phyloP scores from a whole-genome alignment of 1,284 basidiomycete species.

The Hypsizygus ulmarius region DNA sequence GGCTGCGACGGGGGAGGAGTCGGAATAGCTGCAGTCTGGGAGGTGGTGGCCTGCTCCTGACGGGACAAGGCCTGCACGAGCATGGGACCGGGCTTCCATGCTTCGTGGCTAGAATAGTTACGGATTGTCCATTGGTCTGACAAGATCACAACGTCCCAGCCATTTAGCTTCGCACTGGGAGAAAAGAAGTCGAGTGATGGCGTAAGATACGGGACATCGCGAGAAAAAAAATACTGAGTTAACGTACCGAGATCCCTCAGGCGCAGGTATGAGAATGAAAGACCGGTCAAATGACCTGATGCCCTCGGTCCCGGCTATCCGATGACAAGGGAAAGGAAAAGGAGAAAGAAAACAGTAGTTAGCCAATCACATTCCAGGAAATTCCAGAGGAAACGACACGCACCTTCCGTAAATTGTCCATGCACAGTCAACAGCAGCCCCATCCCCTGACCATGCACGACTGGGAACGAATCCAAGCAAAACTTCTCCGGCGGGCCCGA shows the following conservation, averaged over 20 bases:
- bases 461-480: slow-evolving; percentile 85
- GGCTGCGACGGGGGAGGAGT: slow-evolving; percentile 7
- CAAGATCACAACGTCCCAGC: slow-evolving; percentile 89
- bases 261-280: slow-evolving; percentile 82
- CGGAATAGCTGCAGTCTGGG: slow-evolving; percentile 11
- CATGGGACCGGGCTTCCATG: slow-evolving; percentile 74
- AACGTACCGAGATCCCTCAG: slow-evolving; percentile 77
- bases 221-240: slow-evolving; percentile 4
- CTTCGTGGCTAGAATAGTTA: slow-evolving; percentile 77
- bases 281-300: slow-evolving; percentile 92
- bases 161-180: slow-evolving; percentile 69
- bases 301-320: slow-evolving; percentile 55
- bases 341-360: slow-evolving; percentile 1
- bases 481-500: slow-evolving; percentile 75
- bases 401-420: slow-evolving; percentile 90
- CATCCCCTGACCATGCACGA: slow-evolving; percentile 58
- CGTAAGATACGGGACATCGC: slow-evolving; percentile 3
- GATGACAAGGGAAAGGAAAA: slow-evolving; percentile 10
- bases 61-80: slow-evolving; percentile 51
- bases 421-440: slow-evolving; percentile 83
- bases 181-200: background rate
- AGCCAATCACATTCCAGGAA: background rate
- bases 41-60: slow-evolving; percentile 14
- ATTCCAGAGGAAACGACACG: slow-evolving; percentile 26
- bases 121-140: slow-evolving; percentile 88